Evolutionary conservation across 345 rosid genomes (phyloP).

Genomic region (Eucalyptus fibrosa): DNA sequence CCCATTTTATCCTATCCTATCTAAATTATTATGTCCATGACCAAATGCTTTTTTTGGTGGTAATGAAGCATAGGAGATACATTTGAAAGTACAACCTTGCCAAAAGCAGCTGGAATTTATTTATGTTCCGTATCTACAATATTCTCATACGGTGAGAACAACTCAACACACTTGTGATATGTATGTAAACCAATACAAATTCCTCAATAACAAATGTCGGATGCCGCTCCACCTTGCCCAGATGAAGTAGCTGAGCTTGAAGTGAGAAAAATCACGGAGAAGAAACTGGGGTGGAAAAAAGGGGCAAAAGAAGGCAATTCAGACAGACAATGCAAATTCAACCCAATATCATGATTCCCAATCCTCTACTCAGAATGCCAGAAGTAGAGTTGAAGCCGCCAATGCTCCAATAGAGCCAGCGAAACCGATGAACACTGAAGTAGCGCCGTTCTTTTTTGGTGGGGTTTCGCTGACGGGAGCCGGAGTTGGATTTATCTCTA

Average conservation of each 20-base stretch:
- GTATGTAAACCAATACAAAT: background rate
- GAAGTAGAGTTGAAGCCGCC: constrained; percentile 35
- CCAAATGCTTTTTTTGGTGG: no score
- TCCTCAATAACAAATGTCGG: background rate
- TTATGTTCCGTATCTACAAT: background rate
- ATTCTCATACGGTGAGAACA: background rate
- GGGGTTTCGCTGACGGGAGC: constrained; percentile 15
- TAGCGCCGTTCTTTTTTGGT: constrained; percentile 17
- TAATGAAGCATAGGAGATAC: background rate
- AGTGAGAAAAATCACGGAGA: constrained; percentile 5
- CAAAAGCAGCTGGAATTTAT: background rate
- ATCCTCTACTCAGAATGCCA: constrained; percentile 5
- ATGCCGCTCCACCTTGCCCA: background rate
- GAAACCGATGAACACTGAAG: constrained; percentile 9
- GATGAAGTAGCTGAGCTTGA: background rate
- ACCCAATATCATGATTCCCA: background rate
- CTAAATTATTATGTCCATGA: no score
- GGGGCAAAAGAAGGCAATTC: background rate
- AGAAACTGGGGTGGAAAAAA: background rate
- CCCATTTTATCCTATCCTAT: no score
- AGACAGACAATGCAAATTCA: background rate
- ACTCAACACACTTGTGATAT: background rate
- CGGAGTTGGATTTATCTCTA: constrained; percentile 35
- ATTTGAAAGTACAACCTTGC: background rate
- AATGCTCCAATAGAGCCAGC: constrained; percentile 26